A percentile compares a stretch with the other conserved stretches of the same genome.
Evolutionary conservation across 2,329 filamentous ascomycete genomes (phyloP).

Genomic region (Ambrosiella beaveri): DNA sequence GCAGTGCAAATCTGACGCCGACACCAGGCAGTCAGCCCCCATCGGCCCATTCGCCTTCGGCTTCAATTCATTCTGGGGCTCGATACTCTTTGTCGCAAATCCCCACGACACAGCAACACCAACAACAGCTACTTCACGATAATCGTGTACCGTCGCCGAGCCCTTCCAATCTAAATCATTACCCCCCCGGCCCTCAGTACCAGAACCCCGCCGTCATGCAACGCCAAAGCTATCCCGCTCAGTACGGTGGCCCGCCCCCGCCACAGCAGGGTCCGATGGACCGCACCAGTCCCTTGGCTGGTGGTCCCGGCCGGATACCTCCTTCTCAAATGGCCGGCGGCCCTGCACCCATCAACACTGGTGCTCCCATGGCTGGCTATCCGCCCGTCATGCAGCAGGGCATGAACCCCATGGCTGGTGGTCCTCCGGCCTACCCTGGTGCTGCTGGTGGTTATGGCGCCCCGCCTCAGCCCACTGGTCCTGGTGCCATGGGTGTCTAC

Average conservation of each 20-base stretch:
- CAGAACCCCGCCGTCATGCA: constrained; percentile 36
- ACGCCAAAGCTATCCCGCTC: constrained; percentile 28
- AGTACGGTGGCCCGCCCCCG: constrained; percentile 5
- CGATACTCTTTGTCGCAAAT: constrained; percentile 8
- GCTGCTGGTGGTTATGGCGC: constrained; percentile 28
- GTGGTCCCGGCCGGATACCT: constrained; percentile 35
- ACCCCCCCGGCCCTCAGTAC: background rate
- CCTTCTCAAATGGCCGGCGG: constrained; percentile 45
- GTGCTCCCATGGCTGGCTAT: constrained; percentile 40
- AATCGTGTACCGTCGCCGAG: constrained; percentile 16
- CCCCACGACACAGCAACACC: constrained; percentile 3
- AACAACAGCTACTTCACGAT: constrained; percentile 7
- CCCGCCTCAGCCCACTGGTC: constrained; percentile 28
- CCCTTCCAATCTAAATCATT: constrained; percentile 26
- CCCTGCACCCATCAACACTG: constrained; percentile 50
- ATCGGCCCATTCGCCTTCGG: background rate
- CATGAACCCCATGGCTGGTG: constrained; percentile 19
- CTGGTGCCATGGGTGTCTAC: constrained; percentile 12
- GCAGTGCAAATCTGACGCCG: constrained; percentile 1
- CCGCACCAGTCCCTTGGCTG: constrained; percentile 35
- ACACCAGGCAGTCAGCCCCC: background rate
- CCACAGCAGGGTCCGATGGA: constrained; percentile 20
- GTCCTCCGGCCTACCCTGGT: constrained; percentile 28
- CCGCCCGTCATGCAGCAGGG: constrained; percentile 31
- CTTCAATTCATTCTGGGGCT: background rate